Evolutionary conservation across 371 early-diverging fungal species (phyloP), one percentile per base, ranked within the genome.

Genomic region (Rhizopus arrhizus): DNA sequence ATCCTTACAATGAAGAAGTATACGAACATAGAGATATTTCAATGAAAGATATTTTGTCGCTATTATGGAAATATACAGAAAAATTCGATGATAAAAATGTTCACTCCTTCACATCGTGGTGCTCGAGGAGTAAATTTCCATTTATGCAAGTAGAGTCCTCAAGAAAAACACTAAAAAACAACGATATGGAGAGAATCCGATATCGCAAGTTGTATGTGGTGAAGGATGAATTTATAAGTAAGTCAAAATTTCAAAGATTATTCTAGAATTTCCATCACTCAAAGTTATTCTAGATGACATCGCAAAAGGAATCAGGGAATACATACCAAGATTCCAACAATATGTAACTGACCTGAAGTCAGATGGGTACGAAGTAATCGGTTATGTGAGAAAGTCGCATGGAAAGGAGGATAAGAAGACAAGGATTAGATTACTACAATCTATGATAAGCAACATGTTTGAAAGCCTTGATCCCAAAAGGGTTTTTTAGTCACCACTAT

Each of bases 261-360:
- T 60, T 60, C 61, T 60, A 38, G 54, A 53, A 60, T 60, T 53
- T 16, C 48, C 34, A 47, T 60, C 46, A 61, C 61, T 61, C 55
- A 61, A 61, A 48, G 48, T 48, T 61, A 61, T 61, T 61, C 54
- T 55, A 53, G 61, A 48, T 54, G 61, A 61, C 54, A 55, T 61
- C 40, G 61, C 61, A 61, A 55, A 61, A 47, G 61, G 55, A 61
- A 61, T 54, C 50, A 61, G 42, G 49, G 55, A 61, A 61, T 36
- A 54, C 49, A 61, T 55, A 49, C 50, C 55, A 31, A 50, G 13
- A 59, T 51, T 51, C 59, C 59, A 59, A 42, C 59, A 52, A 42
- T 59, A 85, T 51, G 16, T 59, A 40, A 40, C 41, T 47, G 34
- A 48, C 8, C 48, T 57, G 22, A 57, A 57, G 36, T 48, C 57